Evolutionary conservation across 2,329 filamentous ascomycete genomes (phyloP).

Genomic region (Sarocladium brachiariae): DNA sequence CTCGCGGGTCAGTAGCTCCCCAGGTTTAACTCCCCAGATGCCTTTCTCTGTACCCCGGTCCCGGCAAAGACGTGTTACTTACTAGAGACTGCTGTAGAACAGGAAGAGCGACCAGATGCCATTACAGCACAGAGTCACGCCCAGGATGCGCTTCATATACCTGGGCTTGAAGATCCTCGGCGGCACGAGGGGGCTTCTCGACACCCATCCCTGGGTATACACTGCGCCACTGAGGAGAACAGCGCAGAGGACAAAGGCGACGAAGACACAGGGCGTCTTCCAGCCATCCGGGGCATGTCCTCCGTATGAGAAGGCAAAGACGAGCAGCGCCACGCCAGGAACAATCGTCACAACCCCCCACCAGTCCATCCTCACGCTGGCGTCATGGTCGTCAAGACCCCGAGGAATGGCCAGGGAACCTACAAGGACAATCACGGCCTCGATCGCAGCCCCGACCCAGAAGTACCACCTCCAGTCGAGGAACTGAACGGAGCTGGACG

Average conservation of each 20-base stretch:
- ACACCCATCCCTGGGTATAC: conserved; percentile 67
- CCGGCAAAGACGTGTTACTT: conserved; percentile 21
- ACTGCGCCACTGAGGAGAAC: conserved; percentile 51
- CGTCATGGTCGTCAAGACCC: conserved; percentile 19
- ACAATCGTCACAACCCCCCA: conserved; percentile 53
- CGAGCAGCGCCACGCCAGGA: conserved; percentile 58
- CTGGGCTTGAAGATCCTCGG: conserved; percentile 61
- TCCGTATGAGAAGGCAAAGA: conserved; percentile 69
- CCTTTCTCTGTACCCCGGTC: too few relatives aligned
- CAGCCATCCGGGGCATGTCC: conserved; percentile 62
- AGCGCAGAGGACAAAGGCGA: conserved; percentile 55
- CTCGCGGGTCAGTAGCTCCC: not conserved
- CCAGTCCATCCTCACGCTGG: conserved; percentile 56
- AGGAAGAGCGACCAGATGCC: conserved; percentile 62
- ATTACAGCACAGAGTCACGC: conserved; percentile 58
- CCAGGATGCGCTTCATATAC: conserved; percentile 56
- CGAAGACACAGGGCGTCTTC: conserved; percentile 63
- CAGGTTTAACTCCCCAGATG: too few relatives aligned
- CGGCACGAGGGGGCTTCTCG: conserved; percentile 61
- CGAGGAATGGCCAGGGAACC: conserved; percentile 31
- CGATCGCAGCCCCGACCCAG: conserved; percentile 47
- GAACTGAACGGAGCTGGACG: conserved; percentile 54
- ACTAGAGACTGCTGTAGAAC: conserved; percentile 64
- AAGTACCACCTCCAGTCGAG: conserved; percentile 63
- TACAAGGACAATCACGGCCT: conserved; percentile 41